Evolutionary conservation across 768 basidiomycete species (phyloP), one percentile per base, ranked within the genome.

Genomic region (Pseudohyphozyma bogoriensis): DNA sequence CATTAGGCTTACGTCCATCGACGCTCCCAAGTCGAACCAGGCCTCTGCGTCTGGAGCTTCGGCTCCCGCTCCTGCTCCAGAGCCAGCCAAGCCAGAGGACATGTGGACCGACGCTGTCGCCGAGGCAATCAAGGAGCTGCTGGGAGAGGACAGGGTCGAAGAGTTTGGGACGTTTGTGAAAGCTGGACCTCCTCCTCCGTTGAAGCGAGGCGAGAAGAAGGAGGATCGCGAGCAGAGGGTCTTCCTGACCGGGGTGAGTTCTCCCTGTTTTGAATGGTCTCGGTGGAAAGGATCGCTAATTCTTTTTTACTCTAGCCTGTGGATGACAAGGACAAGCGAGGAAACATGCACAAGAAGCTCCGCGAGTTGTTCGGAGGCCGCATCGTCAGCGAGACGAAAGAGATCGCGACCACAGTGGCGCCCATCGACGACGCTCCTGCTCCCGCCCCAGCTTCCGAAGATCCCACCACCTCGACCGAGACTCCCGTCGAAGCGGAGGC

Each of bases 291-390:
- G n/a, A n/a, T n/a, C n/a, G n/a, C n/a, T n/a, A n/a, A n/a, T n/a
- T n/a, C n/a, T n/a, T n/a, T n/a, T n/a, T n/a, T n/a, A 3, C 26
- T 24, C 33, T 47, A 63, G 62, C 37, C 51, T 28, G 59, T 99
- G 50, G 72, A 78, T 28, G 85, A 83, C 10, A 97, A 97, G 74
- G 79, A 81, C 37, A 82, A 80, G 8, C 82, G 95, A 31, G 89
- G 88, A 3, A 81, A 81, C 3, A 79, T 96, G 62, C 95, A 99
- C 72, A 79, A 86, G 73, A 75, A 78, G 18, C 77, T 99, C 51
- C 82, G 95, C 59, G 82, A 85, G 65, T 72, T 87, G 22, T 96
- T 97, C 73, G 77, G 72, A 4, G 89, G 89, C 32, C 87, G 86
- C 68, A 79, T 97, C 54, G 86, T 92, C 55, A 87, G 83, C 32